Conservation (phyloP, 163 green algal species). For the Coccomyxa subellipsoidea region DNA sequence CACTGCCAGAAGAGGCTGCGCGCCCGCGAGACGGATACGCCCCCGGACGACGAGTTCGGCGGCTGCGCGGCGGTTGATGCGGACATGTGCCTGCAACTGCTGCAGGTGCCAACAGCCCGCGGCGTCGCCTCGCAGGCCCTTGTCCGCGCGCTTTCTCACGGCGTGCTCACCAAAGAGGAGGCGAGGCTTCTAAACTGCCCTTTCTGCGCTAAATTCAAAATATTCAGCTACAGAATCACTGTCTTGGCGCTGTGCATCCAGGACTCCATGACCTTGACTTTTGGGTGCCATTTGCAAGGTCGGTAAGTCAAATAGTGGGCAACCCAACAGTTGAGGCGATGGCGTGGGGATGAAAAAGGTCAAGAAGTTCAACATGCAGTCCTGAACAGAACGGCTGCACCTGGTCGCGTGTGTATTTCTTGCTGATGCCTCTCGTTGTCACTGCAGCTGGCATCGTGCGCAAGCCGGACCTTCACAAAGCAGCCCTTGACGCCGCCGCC, state of each 20-base stretch:
- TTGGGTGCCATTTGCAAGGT: no score
- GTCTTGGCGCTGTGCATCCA: no score
- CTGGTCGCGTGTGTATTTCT: background rate
- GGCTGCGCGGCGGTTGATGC: background rate
- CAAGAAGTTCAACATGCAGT: no score
- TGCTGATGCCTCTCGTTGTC: no score
- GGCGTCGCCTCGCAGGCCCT: background rate
- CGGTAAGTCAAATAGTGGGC: no score
- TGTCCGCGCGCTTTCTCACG: background rate
- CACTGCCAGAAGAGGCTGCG: background rate
- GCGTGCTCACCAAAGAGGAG: background rate
- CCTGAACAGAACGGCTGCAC: background rate
- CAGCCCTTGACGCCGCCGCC: background rate
- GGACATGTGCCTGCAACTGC: background rate
- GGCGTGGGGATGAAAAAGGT: no score
- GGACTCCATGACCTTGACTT: no score
- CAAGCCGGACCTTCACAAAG: background rate
- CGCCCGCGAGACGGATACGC: background rate
- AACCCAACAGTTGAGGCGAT: no score
- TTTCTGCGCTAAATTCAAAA: no score
- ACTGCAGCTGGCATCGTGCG: background rate
- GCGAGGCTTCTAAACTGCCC: background rate
- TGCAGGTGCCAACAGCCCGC: background rate
- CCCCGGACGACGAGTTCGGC: background rate
- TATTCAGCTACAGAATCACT: no score